A percentile compares a stretch with the other conserved stretches of the same genome.
phyloP scores from a whole-genome alignment of 2,329 filamentous ascomycete genomes.

The Ascochyta clinopodiicola region DNA sequence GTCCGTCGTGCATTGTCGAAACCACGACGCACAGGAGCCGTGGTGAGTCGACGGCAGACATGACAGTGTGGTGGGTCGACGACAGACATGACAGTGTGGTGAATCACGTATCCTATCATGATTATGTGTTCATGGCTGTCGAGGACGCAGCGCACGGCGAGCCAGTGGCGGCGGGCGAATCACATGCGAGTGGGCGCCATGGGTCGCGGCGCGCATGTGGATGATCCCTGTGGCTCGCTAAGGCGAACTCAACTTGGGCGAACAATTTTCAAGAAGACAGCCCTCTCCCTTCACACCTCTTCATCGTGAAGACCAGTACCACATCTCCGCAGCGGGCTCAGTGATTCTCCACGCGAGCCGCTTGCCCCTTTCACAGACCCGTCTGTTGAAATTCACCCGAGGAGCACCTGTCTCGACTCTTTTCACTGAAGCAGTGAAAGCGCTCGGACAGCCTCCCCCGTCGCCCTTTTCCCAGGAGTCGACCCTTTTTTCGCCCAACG shows the following conservation, averaged over 20 bases:
- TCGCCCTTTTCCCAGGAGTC: slow-evolving; percentile 40
- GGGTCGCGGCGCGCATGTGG: slow-evolving; percentile 6
- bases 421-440: slow-evolving; percentile 42
- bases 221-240: slow-evolving; percentile 21
- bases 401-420: slow-evolving; percentile 41
- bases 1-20: no score
- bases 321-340: slow-evolving; percentile 42
- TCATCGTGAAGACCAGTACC: slow-evolving; percentile 43
- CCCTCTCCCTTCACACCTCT: slow-evolving; percentile 35
- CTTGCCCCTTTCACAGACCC: slow-evolving; percentile 48
- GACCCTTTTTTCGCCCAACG: slow-evolving; percentile 31
- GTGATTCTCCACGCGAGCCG: slow-evolving; percentile 41
- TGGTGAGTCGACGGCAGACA: no score
- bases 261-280: slow-evolving; percentile 31
- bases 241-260: slow-evolving; percentile 31
- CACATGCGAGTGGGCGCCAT: slow-evolving; percentile 15
- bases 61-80: no score
- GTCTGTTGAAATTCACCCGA: slow-evolving; percentile 47
- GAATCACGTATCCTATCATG: no score
- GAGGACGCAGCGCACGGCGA: not conserved
- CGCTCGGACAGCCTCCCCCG: slow-evolving; percentile 42
- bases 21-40: no score
- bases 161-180: slow-evolving; percentile 11
- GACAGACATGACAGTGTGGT: no score
- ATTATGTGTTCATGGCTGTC: no score